Conservation (phyloP, 2,329 filamentous ascomycete species). For the Colletotrichum salicis region DNA sequence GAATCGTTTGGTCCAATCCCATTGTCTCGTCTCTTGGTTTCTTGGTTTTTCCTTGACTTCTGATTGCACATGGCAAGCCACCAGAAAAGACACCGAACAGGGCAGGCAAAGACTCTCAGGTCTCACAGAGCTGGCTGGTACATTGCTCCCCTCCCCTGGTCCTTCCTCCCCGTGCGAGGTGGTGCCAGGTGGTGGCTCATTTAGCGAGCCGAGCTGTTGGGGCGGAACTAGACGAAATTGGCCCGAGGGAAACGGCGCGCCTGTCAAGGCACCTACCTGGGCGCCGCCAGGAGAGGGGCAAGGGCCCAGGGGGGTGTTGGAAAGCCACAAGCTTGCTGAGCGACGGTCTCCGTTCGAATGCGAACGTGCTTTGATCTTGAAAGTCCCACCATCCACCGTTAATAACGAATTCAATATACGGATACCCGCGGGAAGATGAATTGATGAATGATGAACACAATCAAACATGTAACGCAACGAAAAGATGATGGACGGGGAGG, state of each 20-base stretch:
- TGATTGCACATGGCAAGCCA: neutral
- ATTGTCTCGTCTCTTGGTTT: neutral
- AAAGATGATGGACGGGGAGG: neutral
- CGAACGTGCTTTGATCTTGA: neutral
- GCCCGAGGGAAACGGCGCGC: constrained; percentile 18
- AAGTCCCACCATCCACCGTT: no score
- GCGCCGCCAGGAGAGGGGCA: neutral
- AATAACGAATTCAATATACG: no score
- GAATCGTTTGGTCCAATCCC: neutral
- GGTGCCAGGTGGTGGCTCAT: neutral
- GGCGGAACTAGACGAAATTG: constrained; percentile 16
- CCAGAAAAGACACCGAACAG: neutral
- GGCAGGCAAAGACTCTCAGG: no score
- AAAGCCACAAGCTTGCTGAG: no score
- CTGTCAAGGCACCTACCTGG: neutral
- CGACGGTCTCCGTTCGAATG: neutral
- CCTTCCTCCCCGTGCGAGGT: neutral
- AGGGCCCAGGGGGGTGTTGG: neutral
- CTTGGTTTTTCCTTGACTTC: neutral
- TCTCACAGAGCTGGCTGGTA: no score
- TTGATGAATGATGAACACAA: neutral
- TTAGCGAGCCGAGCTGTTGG: constrained; percentile 25
- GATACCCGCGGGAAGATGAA: neutral
- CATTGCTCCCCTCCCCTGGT: no score
- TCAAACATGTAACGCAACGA: neutral